Conservation (phyloP, 2,329 filamentous ascomycete species). For the Fusarium sp. region DNA sequence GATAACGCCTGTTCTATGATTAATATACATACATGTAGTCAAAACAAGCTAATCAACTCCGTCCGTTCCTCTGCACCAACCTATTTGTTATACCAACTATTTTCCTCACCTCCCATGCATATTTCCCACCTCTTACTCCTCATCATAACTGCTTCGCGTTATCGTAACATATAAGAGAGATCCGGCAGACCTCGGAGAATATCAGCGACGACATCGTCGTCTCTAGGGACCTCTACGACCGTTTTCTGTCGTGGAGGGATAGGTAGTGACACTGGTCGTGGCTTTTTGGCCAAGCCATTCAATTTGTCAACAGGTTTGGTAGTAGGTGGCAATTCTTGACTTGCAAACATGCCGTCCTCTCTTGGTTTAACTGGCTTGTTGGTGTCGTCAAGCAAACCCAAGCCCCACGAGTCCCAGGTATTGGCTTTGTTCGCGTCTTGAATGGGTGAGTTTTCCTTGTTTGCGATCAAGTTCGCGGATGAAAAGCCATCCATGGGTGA, state of each 20-base stretch:
- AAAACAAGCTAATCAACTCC: not conserved
- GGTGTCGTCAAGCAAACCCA: slow-evolving; percentile 30
- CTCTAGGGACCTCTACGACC: slow-evolving; percentile 30
- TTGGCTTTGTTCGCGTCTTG: slow-evolving; percentile 24
- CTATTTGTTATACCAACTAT: not conserved
- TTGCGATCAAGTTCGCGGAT: slow-evolving; percentile 22
- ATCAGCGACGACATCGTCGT: slow-evolving; percentile 49
- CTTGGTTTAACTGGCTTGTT: slow-evolving; percentile 17
- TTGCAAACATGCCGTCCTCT: slow-evolving; percentile 12
- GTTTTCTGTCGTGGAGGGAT: slow-evolving; percentile 14
- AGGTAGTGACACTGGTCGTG: slow-evolving; percentile 10
- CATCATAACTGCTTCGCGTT: slow-evolving; percentile 23
- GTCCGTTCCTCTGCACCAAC: not conserved
- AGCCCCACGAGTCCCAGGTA: slow-evolving; percentile 37
- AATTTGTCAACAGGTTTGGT: slow-evolving; percentile 15
- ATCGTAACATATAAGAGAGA: slow-evolving; percentile 60
- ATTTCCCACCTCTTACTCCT: slow-evolving; percentile 21
- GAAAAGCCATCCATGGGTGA: slow-evolving; percentile 26
- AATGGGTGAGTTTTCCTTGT: slow-evolving; percentile 13
- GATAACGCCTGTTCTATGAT: slow-evolving; percentile 32
- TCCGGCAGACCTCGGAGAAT: slow-evolving; percentile 56
- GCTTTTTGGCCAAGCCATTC: slow-evolving; percentile 8
- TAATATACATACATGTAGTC: slow-evolving; percentile 29
- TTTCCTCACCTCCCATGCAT: not conserved
- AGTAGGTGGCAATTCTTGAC: slow-evolving; percentile 6